Base-by-base conservation (phyloP, 352 stramenopile genomes). In the Pythium phragmitis region DNA sequence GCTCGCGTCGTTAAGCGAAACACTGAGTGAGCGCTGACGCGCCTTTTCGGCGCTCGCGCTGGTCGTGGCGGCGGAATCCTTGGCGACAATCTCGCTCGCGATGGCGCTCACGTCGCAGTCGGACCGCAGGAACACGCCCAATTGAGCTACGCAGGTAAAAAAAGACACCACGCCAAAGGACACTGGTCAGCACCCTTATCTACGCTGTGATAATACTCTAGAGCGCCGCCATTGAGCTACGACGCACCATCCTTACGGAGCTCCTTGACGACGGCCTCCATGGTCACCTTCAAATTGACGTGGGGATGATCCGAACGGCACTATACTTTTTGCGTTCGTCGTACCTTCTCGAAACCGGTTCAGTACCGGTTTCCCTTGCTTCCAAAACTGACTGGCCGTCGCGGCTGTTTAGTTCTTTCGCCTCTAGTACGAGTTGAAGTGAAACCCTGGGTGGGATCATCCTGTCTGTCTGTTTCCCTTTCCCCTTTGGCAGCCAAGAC, bases 31-130 rank as follows among this genome's bases (percentile, higher is more conserved):
- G 37, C 50, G 21, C 37, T 68, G 58, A 23, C 53, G 53, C 67
- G 77, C 26, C 43, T 67, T 23, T 43, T 73, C 21, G 47, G 57
- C 42, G 5, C 21, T 37, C 1, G 33, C 52, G 16, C 57, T 67
- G 17, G 52, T 77, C 19, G 71, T 55, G 34, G 69, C 74, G 2
- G 76, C 69, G 13, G 84, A 85, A 54, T 93, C 86, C 41, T 78
- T 77, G 23, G 79, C 82, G 33, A 94, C 81, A 39, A 94, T 74
- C 30, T 75, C 76, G 61, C 86, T 94, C 42, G 84, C 86, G 73
- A 94, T 89, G 45, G 77, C 76, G 47, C 76, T 91, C 34, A 89
- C 79, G 69, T 88, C 85, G 72, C 85, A 92, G 17, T 92, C 84
- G 11, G 82, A 50, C 48, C 65, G 68, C 39, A 95, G 68, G 60